Percentiles rank a stretch among this genome's conserved stretches.
These are phyloP conservation scores for Metroxylon sagu DNA, from an alignment of 176 grass and related monocot genomes.

Conservation along the genomic window DNA sequence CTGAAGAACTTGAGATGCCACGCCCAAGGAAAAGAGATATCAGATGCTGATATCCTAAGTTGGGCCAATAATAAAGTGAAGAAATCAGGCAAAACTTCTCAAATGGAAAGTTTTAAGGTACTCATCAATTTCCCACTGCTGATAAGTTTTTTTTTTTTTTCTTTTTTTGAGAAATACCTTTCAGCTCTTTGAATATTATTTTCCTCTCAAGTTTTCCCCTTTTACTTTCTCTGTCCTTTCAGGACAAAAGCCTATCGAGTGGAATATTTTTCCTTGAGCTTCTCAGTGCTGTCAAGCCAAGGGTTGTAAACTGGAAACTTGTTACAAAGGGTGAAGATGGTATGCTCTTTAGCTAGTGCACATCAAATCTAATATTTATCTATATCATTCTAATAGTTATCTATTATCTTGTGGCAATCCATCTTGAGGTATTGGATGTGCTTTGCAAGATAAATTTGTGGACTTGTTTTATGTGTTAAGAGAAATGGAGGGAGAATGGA, in stretches of 20 bases:
- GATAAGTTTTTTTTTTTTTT: background rate
- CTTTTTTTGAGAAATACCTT: background rate
- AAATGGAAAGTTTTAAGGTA: conserved; percentile 92
- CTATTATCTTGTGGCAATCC: too few relatives aligned
- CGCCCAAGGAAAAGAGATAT: conserved; percentile 81
- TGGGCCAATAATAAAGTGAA: conserved; percentile 90
- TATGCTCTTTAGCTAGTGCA: conserved; percentile 23
- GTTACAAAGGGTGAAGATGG: conserved; percentile 85
- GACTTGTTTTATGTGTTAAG: too few relatives aligned
- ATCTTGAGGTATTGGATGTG: too few relatives aligned
- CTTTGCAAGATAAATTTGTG: too few relatives aligned
- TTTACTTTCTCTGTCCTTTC: conserved; percentile 23
- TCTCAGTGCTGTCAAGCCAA: conserved; percentile 80
- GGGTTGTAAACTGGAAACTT: conserved; percentile 88
- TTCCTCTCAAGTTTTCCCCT: conserved; percentile 2
- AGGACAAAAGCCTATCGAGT: conserved; percentile 83
- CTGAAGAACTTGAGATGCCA: conserved; percentile 84
- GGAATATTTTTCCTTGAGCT: conserved; percentile 92
- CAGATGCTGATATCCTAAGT: conserved; percentile 86
- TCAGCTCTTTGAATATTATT: too few relatives aligned
- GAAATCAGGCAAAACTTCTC: conserved; percentile 54
- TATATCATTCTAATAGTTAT: too few relatives aligned
- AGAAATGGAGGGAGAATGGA: too few relatives aligned
- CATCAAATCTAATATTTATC: too few relatives aligned
- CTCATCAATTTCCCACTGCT: background rate